A percentile compares a stretch with the other conserved stretches of the same genome.
Conservation (phyloP, 176 grass and related monocot species). For the Cymbopogon citratus region DNA sequence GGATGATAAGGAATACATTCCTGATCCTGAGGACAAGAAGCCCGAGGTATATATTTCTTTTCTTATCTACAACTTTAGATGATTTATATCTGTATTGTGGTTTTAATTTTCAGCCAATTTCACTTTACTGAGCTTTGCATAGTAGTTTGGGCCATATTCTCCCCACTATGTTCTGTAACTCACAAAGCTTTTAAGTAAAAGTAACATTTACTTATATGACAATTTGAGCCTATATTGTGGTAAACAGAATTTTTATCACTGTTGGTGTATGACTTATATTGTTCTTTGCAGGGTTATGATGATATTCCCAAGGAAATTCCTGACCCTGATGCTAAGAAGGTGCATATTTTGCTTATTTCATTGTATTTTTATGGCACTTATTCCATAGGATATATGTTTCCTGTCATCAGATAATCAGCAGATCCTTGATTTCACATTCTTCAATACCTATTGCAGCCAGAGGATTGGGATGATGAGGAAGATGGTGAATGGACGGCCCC, state of each 20-base stretch:
- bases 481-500: slow-evolving; percentile 94
- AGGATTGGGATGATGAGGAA: slow-evolving; percentile 96
- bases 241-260: not conserved
- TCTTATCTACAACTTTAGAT: not conserved
- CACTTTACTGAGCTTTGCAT: not conserved
- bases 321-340: slow-evolving; percentile 89
- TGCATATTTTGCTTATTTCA: not conserved
- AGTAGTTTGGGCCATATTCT: not conserved
- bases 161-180: not conserved
- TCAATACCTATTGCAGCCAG: slow-evolving; percentile 47
- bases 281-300: slow-evolving; percentile 63
- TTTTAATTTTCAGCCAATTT: not conserved
- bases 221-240: not conserved
- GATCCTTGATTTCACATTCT: not conserved
- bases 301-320: slow-evolving; percentile 80
- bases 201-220: not conserved
- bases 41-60: slow-evolving; percentile 51
- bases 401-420: not conserved
- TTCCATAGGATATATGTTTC: not conserved
- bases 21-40: slow-evolving; percentile 83
- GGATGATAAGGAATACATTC: slow-evolving; percentile 95
- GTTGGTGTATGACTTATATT: not conserved
- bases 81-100: not conserved
- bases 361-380: not conserved
- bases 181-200: not conserved